Evolutionary conservation across 495 filamentous ascomycete genomes (phyloP).

Genomic region (Penicillium macrosclerotiorum): DNA sequence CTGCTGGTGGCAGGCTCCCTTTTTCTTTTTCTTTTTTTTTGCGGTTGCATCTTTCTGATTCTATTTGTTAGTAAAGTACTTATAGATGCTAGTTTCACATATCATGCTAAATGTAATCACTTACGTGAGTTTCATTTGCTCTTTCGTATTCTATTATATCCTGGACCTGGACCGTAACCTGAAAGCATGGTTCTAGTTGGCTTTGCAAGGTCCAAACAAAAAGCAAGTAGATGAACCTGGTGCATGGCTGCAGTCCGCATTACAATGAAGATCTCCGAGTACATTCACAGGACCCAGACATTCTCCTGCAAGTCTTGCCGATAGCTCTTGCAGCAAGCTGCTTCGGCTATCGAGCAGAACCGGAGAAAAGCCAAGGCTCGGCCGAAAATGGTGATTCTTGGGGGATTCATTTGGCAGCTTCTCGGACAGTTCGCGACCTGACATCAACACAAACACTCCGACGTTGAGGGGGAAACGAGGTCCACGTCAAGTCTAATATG

Average conservation of each 20-base stretch:
- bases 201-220: slow-evolving; percentile 2
- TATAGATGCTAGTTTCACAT: slow-evolving; percentile 20
- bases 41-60: slow-evolving; percentile 14
- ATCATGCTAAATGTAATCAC: slow-evolving; percentile 27
- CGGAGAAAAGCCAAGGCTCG: not conserved
- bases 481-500: slow-evolving; percentile 9
- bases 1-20: slow-evolving; percentile 26
- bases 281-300: not conserved
- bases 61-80: slow-evolving; percentile 20
- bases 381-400: not conserved
- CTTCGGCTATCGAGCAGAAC: not conserved
- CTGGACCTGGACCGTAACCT: too few relatives aligned
- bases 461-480: slow-evolving; percentile 22
- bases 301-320: slow-evolving; percentile 1
- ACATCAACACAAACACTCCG: slow-evolving; percentile 6
- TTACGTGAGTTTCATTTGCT: slow-evolving; percentile 5
- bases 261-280: not conserved
- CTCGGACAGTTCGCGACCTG: not conserved
- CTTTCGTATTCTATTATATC: not conserved
- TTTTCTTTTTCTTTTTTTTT: too few relatives aligned
- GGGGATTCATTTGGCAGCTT: not conserved
- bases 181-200: slow-evolving; percentile 4
- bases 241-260: slow-evolving; percentile 7
- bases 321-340: not conserved
- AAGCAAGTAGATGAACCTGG: slow-evolving; percentile 1